Evolutionary conservation across 805 yeast genomes (phyloP), one percentile per base, ranked within the genome.

Genomic region (Ogataea kodamae): DNA sequence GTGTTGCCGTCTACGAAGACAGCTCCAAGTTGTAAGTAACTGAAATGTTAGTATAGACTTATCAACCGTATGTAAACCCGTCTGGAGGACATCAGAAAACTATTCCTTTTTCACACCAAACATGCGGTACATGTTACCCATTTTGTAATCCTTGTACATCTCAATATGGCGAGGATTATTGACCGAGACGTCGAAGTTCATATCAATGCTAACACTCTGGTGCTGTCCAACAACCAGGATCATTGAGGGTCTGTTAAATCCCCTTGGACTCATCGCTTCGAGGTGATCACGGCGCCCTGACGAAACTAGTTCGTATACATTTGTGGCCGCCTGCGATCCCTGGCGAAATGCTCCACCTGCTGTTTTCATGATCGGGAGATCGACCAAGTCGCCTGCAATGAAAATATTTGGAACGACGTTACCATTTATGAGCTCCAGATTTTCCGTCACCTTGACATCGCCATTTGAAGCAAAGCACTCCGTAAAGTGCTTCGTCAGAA

Each of bases 1-100:
- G 68, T 31, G 57, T 73, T 48, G 60, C 60, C 11, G 37, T 32
- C 17, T 32, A 35, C 30, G 35, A 25, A 15, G 24, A 18, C 29
- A 7, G 21, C 18, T 27, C 37, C 12, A 39, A 30, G 28, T 15
- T 38, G 22, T 29, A 60, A 37, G 15, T 8, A n/a, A n/a, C n/a
- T n/a, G n/a, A n/a, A n/a, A n/a, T n/a, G n/a, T n/a, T n/a, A n/a
- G n/a, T n/a, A n/a, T n/a, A n/a, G n/a, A n/a, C n/a, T n/a, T n/a
- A n/a, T n/a, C n/a, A n/a, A n/a, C n/a, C n/a, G n/a, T n/a, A n/a
- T n/a, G n/a, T n/a, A n/a, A n/a, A n/a, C n/a, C n/a, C n/a, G n/a
- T n/a, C n/a, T n/a, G n/a, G 7, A 7, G 9, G 9, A 18, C 9
- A 7, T 18, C 9, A 18, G 9, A 18, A 30, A 22, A 18, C 20